These are phyloP conservation scores for Hyaloscypha bicolor DNA, from an alignment of 495 filamentous ascomycete genomes.

Conservation along the genomic window DNA sequence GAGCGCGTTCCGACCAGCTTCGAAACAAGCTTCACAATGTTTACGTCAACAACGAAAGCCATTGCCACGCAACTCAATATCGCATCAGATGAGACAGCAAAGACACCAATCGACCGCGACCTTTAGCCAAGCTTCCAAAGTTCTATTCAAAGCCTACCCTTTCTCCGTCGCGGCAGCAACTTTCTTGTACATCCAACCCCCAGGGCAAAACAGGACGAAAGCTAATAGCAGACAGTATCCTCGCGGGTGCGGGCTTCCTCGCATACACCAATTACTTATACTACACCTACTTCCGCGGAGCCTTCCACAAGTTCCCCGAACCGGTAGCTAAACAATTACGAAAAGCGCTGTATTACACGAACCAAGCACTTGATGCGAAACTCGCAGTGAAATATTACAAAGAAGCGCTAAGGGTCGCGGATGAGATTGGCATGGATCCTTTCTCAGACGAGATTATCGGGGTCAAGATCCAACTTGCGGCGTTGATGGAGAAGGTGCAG, in stretches of 20 bases:
- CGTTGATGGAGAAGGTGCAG: constrained; percentile 74
- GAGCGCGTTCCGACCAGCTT: constrained; percentile 17
- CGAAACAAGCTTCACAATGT: constrained; percentile 28
- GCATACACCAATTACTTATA: constrained; percentile 66
- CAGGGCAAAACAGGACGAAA: background rate
- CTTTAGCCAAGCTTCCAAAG: constrained; percentile 15
- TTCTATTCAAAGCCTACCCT: constrained; percentile 25
- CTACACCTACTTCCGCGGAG: constrained; percentile 60
- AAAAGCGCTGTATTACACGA: constrained; percentile 83
- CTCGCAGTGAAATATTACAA: constrained; percentile 81
- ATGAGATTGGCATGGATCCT: constrained; percentile 76
- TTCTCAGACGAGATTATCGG: constrained; percentile 89
- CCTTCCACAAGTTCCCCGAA: constrained; percentile 78
- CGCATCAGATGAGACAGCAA: constrained; percentile 24
- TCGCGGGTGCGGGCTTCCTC: constrained; percentile 51
- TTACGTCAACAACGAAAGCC: constrained; percentile 24
- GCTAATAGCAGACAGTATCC: constrained; percentile 40
- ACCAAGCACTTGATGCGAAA: constrained; percentile 68
- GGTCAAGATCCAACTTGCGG: constrained; percentile 78
- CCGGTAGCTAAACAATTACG: constrained; percentile 79
- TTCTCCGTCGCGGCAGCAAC: constrained; percentile 26
- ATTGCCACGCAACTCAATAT: constrained; percentile 20
- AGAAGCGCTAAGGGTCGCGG: constrained; percentile 69
- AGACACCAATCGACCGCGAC: constrained; percentile 18
- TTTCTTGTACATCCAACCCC: constrained; percentile 15